Evolutionary conservation across 1,284 basidiomycete species (phyloP), one percentile per base, ranked within the genome.

Genomic region (Mycena citricolor): DNA sequence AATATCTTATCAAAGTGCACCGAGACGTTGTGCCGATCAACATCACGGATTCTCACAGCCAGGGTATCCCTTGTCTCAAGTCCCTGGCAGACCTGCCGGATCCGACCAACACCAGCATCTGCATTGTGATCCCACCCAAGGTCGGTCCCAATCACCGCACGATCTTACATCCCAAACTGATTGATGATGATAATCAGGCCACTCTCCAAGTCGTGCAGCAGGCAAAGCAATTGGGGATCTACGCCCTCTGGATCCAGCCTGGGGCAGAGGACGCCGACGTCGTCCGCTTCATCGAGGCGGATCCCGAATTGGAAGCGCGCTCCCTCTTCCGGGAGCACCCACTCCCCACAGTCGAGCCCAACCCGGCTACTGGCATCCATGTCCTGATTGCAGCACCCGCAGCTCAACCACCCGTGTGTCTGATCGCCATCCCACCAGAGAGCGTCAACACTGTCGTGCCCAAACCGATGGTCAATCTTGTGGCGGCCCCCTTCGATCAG

Each of bases 191-290:
- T n/a, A n/a, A n/a, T n/a, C 61, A 89, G 83, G 68, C 89, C 37
- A 87, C 86, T 4, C 71, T 87, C 34, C 68, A 68, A 19, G 56
- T 87, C 39, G 63, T 89, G 50, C 68, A 83, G 57, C 74, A 81
- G 50, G 83, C 83, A 5, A 85, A 82, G 59, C 68, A 72, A 1
- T 68, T 83, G 24, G 64, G 68, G 20, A 67, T 90, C 10, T 80
- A 80, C 14, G 73, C 79, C 2, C 69, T 92, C 33, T 94, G 90
- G 90, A 74, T 93, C 29, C 90, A 94, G 63, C 90, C 91, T 10
- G 90, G 90, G 19, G 86, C 89, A 5, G 82, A 86, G 55, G 82
- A 88, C 57, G 75, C 64, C n/a, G 54, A 55, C 4, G 73, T 76
- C 14, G 55, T 71, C 21, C 50, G 63, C 12, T 76, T 65, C 44